Conservation (phyloP, 2,329 filamentous ascomycete species). For the Ceratocystis variospora region DNA sequence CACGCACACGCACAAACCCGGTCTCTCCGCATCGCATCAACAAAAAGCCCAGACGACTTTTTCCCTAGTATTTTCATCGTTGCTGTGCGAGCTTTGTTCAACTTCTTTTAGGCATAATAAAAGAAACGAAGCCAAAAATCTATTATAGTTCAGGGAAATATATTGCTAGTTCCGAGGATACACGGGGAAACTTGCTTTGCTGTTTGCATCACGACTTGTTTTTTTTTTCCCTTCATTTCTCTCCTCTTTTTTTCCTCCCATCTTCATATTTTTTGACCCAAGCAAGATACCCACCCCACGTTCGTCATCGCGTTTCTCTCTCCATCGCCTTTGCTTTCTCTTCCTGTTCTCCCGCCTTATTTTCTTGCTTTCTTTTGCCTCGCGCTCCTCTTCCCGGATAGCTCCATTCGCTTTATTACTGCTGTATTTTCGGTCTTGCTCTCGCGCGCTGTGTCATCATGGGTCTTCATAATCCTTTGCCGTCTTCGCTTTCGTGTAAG, state of each 20-base stretch:
- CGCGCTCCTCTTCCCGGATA: not conserved
- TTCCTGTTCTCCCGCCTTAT: not conserved
- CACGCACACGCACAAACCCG: not conserved
- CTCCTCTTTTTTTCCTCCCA: not conserved
- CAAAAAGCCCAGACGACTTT: not conserved
- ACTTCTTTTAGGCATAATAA: not conserved
- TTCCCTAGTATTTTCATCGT: not conserved
- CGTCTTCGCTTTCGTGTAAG: slow-evolving; percentile 55
- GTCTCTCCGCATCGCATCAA: not conserved
- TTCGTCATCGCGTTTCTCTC: not conserved
- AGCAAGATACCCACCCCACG: not conserved
- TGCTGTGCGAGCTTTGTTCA: not conserved
- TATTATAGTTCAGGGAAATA: not conserved
- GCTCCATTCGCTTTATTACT: too few species aligned
- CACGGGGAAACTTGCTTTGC: not conserved
- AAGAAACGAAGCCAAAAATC: not conserved
- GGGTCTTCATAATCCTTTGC: slow-evolving; percentile 54
- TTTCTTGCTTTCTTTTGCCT: not conserved
- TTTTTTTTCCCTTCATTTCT: not conserved
- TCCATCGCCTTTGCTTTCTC: not conserved
- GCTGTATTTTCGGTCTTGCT: not conserved
- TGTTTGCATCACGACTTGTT: not conserved
- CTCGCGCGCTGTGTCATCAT: slow-evolving; percentile 27
- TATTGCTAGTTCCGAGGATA: not conserved
- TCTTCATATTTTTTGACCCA: not conserved